A percentile compares a stretch with the other conserved stretches of the same genome.
phyloP scores from a whole-genome alignment of 2,329 filamentous ascomycete genomes.

The Cercospora beticola region DNA sequence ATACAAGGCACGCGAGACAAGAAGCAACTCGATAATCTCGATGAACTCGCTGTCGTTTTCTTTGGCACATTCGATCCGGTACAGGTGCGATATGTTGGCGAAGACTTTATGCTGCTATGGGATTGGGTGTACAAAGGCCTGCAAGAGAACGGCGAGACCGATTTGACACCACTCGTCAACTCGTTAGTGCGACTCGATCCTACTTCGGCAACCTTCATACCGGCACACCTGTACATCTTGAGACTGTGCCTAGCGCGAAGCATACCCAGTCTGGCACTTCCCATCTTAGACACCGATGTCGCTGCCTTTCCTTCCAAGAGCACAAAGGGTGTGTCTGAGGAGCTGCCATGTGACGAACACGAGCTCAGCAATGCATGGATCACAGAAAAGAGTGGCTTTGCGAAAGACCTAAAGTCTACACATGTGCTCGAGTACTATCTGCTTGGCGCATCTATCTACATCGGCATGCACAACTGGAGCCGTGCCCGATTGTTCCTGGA shows the following conservation, averaged over 20 bases:
- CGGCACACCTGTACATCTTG: slow-evolving; percentile 59
- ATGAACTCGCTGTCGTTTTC: slow-evolving; percentile 52
- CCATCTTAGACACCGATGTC: slow-evolving; percentile 64
- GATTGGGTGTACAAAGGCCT: slow-evolving; percentile 33
- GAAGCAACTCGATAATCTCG: slow-evolving; percentile 41
- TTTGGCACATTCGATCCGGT: slow-evolving; percentile 52
- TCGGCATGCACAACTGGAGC: slow-evolving; percentile 44
- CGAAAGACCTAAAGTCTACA: slow-evolving; percentile 50
- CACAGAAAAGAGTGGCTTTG: slow-evolving; percentile 58
- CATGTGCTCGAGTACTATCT: slow-evolving; percentile 58
- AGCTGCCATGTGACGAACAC: slow-evolving; percentile 43
- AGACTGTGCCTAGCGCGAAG: slow-evolving; percentile 58
- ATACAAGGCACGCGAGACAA: slow-evolving; percentile 30
- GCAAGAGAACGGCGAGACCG: slow-evolving; percentile 2
- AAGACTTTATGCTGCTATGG: slow-evolving; percentile 49
- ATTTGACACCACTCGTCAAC: slow-evolving; percentile 39
- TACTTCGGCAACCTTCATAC: slow-evolving; percentile 64
- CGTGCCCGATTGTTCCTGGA: slow-evolving; percentile 51
- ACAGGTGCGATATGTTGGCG: slow-evolving; percentile 56
- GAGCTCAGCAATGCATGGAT: slow-evolving; percentile 58
- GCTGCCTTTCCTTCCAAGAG: slow-evolving; percentile 59
- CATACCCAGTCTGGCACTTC: slow-evolving; percentile 56
- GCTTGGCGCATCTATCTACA: slow-evolving; percentile 50
- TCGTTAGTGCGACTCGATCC: slow-evolving; percentile 68
- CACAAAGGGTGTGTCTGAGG: slow-evolving; percentile 40